Base-by-base conservation (phyloP, 768 basidiomycete genomes). In the Tricholoma furcatifolium region DNA sequence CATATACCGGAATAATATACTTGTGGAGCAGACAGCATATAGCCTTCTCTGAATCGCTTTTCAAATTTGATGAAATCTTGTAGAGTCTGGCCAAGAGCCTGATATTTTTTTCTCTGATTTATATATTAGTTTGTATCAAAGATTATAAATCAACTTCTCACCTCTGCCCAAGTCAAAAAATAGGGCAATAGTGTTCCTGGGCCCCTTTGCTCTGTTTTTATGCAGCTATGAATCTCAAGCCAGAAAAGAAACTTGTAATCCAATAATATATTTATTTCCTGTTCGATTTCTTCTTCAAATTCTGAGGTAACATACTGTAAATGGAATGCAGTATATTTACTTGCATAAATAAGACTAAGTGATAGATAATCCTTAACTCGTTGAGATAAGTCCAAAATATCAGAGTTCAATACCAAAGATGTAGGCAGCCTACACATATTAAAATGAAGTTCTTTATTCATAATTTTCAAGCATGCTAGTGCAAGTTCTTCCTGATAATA, bases 221-320 rank as follows among this genome's bases (percentile, higher is more conserved):
- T 45, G 8, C 57, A 32, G 43, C 56, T 62, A 40, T 58, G 39
- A 32, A 44, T 51, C 41, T 62, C 61, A 14, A 62, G 53, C 61
- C 61, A 62, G 35, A 48, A 58, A 2, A 60, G 45, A 23, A 55
- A 53, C n/a, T 50, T 42, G 3, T 32, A 4, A 9, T 54, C n/a
- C 15, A 53, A 17, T n/a, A 62, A 59, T 4, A 17, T 6, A 12
- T 32, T 14, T 1, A 48, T 30, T 21, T 15, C 35, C 24, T 54
- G 27, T 18, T 7, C 6, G 17, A 48, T 23, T 15, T 23, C 14
- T 4, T 30, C 1, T 2, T 27, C n/a, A 49, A 31, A 44, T 11
- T 3, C 40, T 41, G 40, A 11, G n/a, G 4, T 15, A 17, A 1
- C 6, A 23, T 32, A n/a, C 24, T 45, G n/a, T 3, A 61, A 14